Evolutionary conservation across 306 rosid genomes (phyloP), one percentile per base, ranked within the genome.

Genomic region (Begonia loranthoides): DNA sequence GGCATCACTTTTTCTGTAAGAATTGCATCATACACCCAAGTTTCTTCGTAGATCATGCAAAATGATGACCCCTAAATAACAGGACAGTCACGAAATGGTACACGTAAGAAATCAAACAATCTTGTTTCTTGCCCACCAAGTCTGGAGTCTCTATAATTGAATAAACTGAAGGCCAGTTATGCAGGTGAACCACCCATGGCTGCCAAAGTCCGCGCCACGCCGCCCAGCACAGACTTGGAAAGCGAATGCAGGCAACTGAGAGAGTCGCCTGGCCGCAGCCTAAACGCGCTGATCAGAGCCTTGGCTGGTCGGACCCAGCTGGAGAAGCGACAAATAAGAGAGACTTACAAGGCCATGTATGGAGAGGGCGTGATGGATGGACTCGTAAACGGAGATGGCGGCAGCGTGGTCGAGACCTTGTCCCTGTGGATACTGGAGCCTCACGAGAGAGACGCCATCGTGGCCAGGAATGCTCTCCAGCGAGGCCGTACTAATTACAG

Each of bases 401-500:
- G 19, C 59, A 49, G 57, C 22, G 57, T 74, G 7, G 61, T 54
- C 38, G 68, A 66, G 64, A 68, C 67, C 50, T 61, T 84, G 59
- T 75, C 76, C 9, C 12, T 71, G 51, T 84, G 86, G 83, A 78
- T 84, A 81, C 70, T 76, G 43, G 78, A 74, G 28, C 66, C 82
- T 13, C 79, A 77, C 36, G 87, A 84, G 3, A 66, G 89, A 0
- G 94, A 80, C 40, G 89, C 89, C 9, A 16, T 55, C 33, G 15
- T 78, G 12, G 70, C 68, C 2, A 57, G 67, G 36, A 80, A 78
- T 62, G 86, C 89, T 13, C 79, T 79, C 14, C 70, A 73, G 38
- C 76, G 66, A 52, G 72, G 56, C 34, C 64, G 57, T 12, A 59
- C 74, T 11, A 64, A 75, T 68, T 84, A 68, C 58, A 64, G 66